Conservation (phyloP, 331 rosid genomes). For the Quercus tomentella region DNA sequence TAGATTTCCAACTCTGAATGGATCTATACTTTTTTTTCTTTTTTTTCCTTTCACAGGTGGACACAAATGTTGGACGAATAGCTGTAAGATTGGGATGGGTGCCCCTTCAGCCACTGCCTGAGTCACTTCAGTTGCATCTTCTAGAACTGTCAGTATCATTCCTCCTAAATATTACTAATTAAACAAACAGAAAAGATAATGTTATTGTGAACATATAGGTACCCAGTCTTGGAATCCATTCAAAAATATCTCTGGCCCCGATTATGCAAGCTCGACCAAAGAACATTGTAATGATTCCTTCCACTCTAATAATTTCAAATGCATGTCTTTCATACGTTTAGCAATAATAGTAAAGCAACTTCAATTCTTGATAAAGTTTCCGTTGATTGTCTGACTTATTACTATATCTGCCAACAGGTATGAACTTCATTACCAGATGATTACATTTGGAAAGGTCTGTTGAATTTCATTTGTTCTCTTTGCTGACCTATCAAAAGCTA, state of each 20-base stretch:
- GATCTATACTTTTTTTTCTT: constrained; percentile 10
- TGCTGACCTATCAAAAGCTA: constrained; percentile 12
- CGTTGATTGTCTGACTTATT: constrained; percentile 8
- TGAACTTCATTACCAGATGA: constrained; percentile 98
- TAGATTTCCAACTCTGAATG: constrained; percentile 7
- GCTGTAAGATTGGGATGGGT: constrained; percentile 99
- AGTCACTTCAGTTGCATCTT: constrained; percentile 97
- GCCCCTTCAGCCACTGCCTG: constrained; percentile 98
- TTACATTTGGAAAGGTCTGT: constrained; percentile 97
- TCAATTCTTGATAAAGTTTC: background rate
- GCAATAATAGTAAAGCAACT: background rate
- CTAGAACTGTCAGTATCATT: constrained; percentile 78
- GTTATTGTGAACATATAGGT: constrained; percentile 51
- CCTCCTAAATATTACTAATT: constrained; percentile 16
- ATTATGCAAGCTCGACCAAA: constrained; percentile 97
- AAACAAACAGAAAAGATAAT: constrained; percentile 23
- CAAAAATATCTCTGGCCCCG: constrained; percentile 99
- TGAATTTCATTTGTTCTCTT: constrained; percentile 11
- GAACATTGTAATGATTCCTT: constrained; percentile 63
- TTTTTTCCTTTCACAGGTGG: constrained; percentile 62
- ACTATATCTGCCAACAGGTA: constrained; percentile 60
- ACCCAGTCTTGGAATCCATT: constrained; percentile 92
- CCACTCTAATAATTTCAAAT: constrained; percentile 7
- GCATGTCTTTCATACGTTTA: constrained; percentile 1
- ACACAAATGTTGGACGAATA: constrained; percentile 99